Base-by-base conservation (phyloP, 257 asterid genomes). In the Oldenlandia corymbosa region DNA sequence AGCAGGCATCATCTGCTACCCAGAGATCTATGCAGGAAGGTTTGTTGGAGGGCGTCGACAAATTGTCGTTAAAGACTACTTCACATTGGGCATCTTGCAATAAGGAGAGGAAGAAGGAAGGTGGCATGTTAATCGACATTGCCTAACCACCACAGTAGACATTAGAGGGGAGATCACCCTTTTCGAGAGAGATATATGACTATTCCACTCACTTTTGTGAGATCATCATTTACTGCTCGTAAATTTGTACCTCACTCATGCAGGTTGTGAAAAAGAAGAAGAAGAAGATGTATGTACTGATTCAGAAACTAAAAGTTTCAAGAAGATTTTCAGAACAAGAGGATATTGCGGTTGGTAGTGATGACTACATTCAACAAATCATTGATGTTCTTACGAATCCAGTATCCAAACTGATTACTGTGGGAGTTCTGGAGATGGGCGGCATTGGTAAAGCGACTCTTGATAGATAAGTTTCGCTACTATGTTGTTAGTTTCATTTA, bases 391-490 rank as follows among this genome's bases (percentile, higher is more conserved):
- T 60, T 10, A 60, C 26, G 7, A 26, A 13, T 10, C 53, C 32
- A n/a, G 8, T 41, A 26, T 16, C 24, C 7, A 16, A 41, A 60
- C 23, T 60, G 5, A 48, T 17, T 26, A 42, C 8, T 8, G 23
- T 60, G 39, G 20, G 20, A 23, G 41, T 60, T 39, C 34, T 41
- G 30, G 65, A 53, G 37, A 60, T 60, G 39, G 54, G 53, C 3
- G 65, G 65, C 10, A 60, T 42, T 0, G 53, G 65, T 16, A 60
- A 60, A 43, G 43, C 65, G 24, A 43, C 54, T 42, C 27, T 60
- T 17, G 53, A 52, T 0, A 60, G 21, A 39, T 41, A 10, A 6
- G 52, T 43, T 1, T 60, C 43, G 16, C 17, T 41, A 0, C 17
- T 41, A 11, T 52, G 39, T 6, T 5, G 21, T 6, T 24, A 14